These are phyloP conservation scores for Myriangium duriaei DNA, from an alignment of 2,329 filamentous ascomycete species.

Conservation along the genomic window DNA sequence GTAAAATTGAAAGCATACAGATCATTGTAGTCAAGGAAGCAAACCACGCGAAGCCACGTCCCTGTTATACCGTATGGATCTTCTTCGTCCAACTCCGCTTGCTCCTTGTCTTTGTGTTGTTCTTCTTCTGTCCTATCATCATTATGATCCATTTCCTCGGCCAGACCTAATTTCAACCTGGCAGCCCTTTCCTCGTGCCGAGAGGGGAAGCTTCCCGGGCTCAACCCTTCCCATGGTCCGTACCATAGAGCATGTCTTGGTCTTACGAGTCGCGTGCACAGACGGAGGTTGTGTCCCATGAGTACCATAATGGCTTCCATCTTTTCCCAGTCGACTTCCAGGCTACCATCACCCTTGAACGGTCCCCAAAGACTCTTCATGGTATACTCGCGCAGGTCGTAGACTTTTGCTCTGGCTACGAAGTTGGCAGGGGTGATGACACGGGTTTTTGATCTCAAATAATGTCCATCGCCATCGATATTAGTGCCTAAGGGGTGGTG, in stretches of 20 bases:
- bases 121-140: slow-evolving; percentile 2
- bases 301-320: slow-evolving; percentile 62
- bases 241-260: slow-evolving; percentile 35
- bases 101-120: slow-evolving; percentile 1
- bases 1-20: slow-evolving; percentile 60
- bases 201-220: slow-evolving; percentile 36
- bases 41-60: slow-evolving; percentile 53
- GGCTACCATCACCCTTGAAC: slow-evolving; percentile 50
- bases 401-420: slow-evolving; percentile 56
- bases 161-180: neutral
- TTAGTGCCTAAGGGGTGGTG: neutral
- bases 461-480: neutral
- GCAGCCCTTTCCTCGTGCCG: neutral
- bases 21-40: slow-evolving; percentile 51
- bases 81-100: slow-evolving; percentile 8
- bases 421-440: slow-evolving; percentile 19
- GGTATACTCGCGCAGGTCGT: slow-evolving; percentile 60
- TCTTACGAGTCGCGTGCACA: slow-evolving; percentile 36
- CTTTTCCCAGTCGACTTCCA: slow-evolving; percentile 65
- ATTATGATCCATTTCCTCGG: neutral
- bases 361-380: slow-evolving; percentile 55
- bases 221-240: slow-evolving; percentile 44
- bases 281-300: slow-evolving; percentile 48
- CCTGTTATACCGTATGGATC: slow-evolving; percentile 64
- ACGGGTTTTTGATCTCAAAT: neutral